A percentile compares a stretch with the other conserved stretches of the same genome.
phyloP scores from a whole-genome alignment of 345 rosid species.

The Acer saccharum region DNA sequence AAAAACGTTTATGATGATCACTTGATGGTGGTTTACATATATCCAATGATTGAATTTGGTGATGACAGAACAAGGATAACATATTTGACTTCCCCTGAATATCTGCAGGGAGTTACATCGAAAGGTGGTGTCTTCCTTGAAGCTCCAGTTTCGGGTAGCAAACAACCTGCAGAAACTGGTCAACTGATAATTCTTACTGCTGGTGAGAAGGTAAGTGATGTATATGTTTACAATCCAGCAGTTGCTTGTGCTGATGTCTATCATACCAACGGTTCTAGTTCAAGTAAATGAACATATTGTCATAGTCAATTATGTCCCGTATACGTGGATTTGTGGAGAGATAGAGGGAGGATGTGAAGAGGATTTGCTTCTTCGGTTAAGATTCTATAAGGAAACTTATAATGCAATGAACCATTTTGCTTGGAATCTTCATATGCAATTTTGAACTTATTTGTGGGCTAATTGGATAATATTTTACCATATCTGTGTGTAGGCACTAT shows the following conservation, averaged over 20 bases:
- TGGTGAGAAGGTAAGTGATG: conserved; percentile 72
- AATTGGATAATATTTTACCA: conserved; percentile 5
- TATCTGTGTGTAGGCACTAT: conserved; percentile 49
- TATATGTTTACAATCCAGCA: background rate
- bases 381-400: no score
- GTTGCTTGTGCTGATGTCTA: background rate
- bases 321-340: background rate
- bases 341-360: background rate
- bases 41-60: conserved; percentile 14
- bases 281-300: background rate
- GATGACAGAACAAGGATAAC: background rate
- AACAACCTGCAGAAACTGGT: conserved; percentile 97
- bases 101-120: conserved; percentile 63
- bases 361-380: no score
- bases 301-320: background rate
- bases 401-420: background rate
- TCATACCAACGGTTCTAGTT: background rate
- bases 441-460: conserved; percentile 1
- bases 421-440: background rate
- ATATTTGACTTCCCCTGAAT: conserved; percentile 5
- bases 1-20: background rate
- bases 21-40: background rate
- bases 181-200: conserved; percentile 93
- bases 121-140: conserved; percentile 85
- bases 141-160: conserved; percentile 98